Evolutionary conservation across 2,329 filamentous ascomycete genomes (phyloP).

Genomic region (Fusarium cicatricum): DNA sequence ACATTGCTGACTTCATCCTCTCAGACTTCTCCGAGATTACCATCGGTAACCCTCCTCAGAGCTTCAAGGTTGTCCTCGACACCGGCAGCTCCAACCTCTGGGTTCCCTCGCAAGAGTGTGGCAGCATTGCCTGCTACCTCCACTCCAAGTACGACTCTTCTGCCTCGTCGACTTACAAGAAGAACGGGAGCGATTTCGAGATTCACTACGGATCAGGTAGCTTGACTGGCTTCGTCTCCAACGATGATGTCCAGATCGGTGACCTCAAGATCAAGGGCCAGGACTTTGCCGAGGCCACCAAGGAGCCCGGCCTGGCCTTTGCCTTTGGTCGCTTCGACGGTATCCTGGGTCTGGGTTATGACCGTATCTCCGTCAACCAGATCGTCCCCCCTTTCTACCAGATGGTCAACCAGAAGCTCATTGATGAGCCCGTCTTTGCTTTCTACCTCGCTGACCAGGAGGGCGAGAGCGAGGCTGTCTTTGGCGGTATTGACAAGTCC

Average conservation of each 20-base stretch:
- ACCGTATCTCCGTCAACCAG: conserved; percentile 95
- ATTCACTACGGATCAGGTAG: conserved; percentile 96
- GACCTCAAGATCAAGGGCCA: conserved; percentile 89
- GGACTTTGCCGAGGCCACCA: conserved; percentile 95
- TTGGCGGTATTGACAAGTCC: conserved; percentile 85
- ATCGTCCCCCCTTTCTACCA: conserved; percentile 97
- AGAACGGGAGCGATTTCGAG: conserved; percentile 91
- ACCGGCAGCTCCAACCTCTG: conserved; percentile 99
- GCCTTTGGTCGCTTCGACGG: conserved; percentile 98
- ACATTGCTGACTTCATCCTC: conserved; percentile 21
- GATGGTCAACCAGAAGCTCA: conserved; percentile 86
- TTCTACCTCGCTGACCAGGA: conserved; percentile 88
- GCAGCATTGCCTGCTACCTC: conserved; percentile 97
- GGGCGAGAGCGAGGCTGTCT: conserved; percentile 84
- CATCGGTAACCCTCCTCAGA: conserved; percentile 90
- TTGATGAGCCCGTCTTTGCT: conserved; percentile 93
- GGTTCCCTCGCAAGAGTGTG: conserved; percentile 91
- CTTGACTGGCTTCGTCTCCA: conserved; percentile 91
- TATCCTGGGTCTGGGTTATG: conserved; percentile 92
- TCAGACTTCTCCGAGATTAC: conserved; percentile 96
- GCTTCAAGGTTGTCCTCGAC: conserved; percentile 98
- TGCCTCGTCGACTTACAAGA: conserved; percentile 87
- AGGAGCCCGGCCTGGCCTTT: conserved; percentile 94
- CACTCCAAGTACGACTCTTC: conserved; percentile 97
- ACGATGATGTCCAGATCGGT: conserved; percentile 86